phyloP scores from a whole-genome alignment of 2,329 filamentous ascomycete species.

The Clarireedia sp. region DNA sequence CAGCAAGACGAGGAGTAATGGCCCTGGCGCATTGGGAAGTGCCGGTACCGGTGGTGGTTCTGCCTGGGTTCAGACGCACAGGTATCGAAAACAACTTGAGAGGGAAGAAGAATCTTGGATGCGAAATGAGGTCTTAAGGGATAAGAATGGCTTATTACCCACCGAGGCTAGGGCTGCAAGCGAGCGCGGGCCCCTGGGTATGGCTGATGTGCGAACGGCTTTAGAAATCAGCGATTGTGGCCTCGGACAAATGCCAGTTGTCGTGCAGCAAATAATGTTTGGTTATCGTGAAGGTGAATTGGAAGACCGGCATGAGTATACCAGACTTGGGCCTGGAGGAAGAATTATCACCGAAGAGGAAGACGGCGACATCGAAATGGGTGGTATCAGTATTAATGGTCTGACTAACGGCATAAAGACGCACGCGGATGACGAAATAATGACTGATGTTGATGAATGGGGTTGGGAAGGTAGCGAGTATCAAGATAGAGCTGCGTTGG shows the following conservation, averaged over 20 bases:
- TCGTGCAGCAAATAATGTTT: slow-evolving; percentile 62
- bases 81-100: slow-evolving; percentile 66
- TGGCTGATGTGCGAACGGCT: slow-evolving; percentile 71
- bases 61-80: slow-evolving; percentile 69
- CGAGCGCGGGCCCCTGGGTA: slow-evolving; percentile 62
- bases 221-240: slow-evolving; percentile 69
- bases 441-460: slow-evolving; percentile 53
- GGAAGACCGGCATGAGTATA: slow-evolving; percentile 56
- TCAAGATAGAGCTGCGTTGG: slow-evolving; percentile 44
- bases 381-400: slow-evolving; percentile 32
- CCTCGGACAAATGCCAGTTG: slow-evolving; percentile 68
- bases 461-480: slow-evolving; percentile 54
- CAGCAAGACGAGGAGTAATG: slow-evolving; percentile 56
- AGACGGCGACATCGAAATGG: slow-evolving; percentile 31
- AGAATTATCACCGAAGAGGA: slow-evolving; percentile 27
- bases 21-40: slow-evolving; percentile 52
- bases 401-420: slow-evolving; percentile 18
- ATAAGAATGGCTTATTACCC: slow-evolving; percentile 70
- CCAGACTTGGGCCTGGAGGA: slow-evolving; percentile 30
- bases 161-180: slow-evolving; percentile 71
- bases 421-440: slow-evolving; percentile 38
- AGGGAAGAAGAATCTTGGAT: slow-evolving; percentile 66
- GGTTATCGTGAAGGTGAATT: slow-evolving; percentile 70
- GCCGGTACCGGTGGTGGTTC: slow-evolving; percentile 58
- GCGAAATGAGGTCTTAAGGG: slow-evolving; percentile 65